Evolutionary conservation across 805 yeast species (phyloP).

Genomic region (Pichia cephalocereana): DNA sequence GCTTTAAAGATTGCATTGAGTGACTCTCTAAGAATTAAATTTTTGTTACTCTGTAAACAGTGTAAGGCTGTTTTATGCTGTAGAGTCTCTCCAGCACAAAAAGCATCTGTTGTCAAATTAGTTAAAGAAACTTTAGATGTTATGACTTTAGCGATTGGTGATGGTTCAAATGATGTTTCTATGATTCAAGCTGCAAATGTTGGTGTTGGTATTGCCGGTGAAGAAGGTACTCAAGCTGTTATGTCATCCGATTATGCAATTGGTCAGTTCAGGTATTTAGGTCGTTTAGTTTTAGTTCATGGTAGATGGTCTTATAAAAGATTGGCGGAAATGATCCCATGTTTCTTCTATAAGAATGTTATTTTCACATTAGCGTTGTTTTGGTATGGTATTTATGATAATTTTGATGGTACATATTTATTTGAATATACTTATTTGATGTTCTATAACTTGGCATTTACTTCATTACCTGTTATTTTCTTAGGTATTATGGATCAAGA

Average conservation of each 20-base stretch:
- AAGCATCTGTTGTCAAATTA: constrained; percentile 71
- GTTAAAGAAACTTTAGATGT: constrained; percentile 70
- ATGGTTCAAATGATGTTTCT: constrained; percentile 84
- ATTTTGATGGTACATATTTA: constrained; percentile 73
- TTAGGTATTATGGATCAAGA: constrained; percentile 78
- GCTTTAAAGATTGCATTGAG: constrained; percentile 50
- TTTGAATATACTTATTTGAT: constrained; percentile 71
- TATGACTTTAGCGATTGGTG: constrained; percentile 83
- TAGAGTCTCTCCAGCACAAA: constrained; percentile 83
- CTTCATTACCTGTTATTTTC: constrained; percentile 72
- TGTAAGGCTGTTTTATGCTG: constrained; percentile 80
- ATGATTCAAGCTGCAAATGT: constrained; percentile 86
- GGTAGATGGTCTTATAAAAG: constrained; percentile 86
- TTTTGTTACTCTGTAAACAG: constrained; percentile 64
- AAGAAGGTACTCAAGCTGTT: constrained; percentile 83
- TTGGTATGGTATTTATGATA: constrained; percentile 69
- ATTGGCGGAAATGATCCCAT: constrained; percentile 75
- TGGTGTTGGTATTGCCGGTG: constrained; percentile 88
- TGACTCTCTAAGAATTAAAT: constrained; percentile 39
- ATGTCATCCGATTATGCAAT: constrained; percentile 84
- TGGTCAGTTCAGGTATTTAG: constrained; percentile 70
- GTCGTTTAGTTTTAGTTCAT: constrained; percentile 61
- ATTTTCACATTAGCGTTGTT: constrained; percentile 65
- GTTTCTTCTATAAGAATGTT: constrained; percentile 72
- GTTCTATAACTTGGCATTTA: constrained; percentile 77